Evolutionary conservation across 768 basidiomycete genomes (phyloP).

Genomic region (Agrocybe pediades): DNA sequence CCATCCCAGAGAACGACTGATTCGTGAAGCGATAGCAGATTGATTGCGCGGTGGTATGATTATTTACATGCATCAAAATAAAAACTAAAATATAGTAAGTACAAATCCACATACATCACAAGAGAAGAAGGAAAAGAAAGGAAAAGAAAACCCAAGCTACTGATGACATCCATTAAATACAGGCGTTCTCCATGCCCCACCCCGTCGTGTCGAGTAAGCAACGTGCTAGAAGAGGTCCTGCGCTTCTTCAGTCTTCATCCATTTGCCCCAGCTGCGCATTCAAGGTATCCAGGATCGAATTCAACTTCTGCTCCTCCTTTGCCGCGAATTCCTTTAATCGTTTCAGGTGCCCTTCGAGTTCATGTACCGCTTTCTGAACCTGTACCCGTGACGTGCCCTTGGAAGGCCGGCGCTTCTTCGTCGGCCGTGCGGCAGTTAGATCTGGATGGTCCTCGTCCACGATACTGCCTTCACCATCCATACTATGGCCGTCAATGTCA

Average conservation of each 20-base stretch:
- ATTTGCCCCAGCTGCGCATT: conserved; percentile 34
- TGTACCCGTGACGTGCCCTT: conserved; percentile 31
- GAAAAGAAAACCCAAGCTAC: conserved; percentile 19
- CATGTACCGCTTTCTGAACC: conserved; percentile 33
- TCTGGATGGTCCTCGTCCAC: conserved; percentile 35
- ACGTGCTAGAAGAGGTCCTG: conserved; percentile 8
- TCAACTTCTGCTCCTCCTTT: conserved; percentile 38
- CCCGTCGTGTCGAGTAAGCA: not conserved
- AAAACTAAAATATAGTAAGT: conserved; percentile 26
- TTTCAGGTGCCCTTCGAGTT: conserved; percentile 36
- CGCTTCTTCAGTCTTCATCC: conserved; percentile 26
- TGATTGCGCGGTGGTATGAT: conserved; percentile 18
- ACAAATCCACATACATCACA: conserved; percentile 23
- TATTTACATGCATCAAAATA: conserved; percentile 20
- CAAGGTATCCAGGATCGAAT: conserved; percentile 28
- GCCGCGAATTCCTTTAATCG: conserved; percentile 32
- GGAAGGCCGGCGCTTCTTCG: conserved; percentile 34
- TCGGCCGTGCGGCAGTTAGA: conserved; percentile 24
- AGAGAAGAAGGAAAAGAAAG: conserved; percentile 9
- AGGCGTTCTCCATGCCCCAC: conserved; percentile 9
- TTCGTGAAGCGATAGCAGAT: conserved; percentile 13
- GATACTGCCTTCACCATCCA: conserved; percentile 33
- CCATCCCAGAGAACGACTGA: not conserved
- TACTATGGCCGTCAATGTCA: conserved; percentile 22
- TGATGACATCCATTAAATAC: conserved; percentile 14